These are phyloP conservation scores for Lasiodiplodia sp. DNA, from an alignment of 2,329 filamentous ascomycete genomes.

Conservation along the genomic window DNA sequence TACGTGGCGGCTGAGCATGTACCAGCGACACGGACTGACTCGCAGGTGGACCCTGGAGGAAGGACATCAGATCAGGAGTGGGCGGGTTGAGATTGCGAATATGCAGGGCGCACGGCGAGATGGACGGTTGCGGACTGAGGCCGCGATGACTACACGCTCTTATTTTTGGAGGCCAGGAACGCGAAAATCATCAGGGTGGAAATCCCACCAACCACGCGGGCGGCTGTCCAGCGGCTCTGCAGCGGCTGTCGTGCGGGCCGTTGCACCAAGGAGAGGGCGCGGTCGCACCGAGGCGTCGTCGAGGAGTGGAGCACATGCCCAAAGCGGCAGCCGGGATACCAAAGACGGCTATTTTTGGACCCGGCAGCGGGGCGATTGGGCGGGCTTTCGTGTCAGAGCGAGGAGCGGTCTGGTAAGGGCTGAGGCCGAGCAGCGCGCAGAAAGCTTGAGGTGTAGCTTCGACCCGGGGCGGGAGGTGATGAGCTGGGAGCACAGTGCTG, in stretches of 20 bases:
- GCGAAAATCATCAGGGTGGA: conserved; percentile 1
- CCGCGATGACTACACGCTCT: conserved; percentile 8
- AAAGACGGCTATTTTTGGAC: conserved; percentile 21
- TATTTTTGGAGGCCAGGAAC: conserved; percentile 14
- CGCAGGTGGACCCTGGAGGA: neutral
- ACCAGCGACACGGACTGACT: neutral
- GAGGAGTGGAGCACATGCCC: conserved; percentile 9
- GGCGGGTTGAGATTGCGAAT: neutral
- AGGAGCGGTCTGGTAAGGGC: conserved; percentile 17
- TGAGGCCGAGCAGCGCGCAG: neutral
- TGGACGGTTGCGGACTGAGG: neutral
- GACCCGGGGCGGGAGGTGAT: neutral
- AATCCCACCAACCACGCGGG: conserved; percentile 10
- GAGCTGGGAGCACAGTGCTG: neutral
- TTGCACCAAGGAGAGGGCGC: neutral
- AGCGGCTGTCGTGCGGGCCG: conserved; percentile 4
- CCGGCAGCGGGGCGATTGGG: conserved; percentile 5
- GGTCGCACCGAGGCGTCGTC: neutral
- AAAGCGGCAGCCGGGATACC: conserved; percentile 1
- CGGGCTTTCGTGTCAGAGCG: conserved; percentile 5
- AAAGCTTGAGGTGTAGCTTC: conserved; percentile 7
- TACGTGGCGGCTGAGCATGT: neutral
- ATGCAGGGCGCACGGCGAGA: conserved; percentile 15
- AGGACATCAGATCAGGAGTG: neutral
- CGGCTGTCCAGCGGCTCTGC: neutral